Evolutionary conservation across 2,329 filamentous ascomycete genomes (phyloP).

Genomic region (Neopestalotiopsis sp.): DNA sequence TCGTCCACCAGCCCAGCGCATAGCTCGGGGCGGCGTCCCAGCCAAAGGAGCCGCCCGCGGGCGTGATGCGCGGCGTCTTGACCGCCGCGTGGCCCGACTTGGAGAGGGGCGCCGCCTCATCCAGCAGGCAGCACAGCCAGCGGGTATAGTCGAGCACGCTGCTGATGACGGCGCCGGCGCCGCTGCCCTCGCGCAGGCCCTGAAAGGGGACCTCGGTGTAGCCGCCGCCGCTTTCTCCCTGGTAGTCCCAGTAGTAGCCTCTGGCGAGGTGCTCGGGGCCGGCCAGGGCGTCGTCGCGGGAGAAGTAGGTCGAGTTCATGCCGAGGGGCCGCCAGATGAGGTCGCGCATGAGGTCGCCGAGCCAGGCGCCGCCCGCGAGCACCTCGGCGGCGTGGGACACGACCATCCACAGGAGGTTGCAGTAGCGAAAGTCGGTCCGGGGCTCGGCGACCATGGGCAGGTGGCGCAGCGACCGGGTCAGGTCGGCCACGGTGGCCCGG

Average conservation of each 20-base stretch:
- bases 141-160: slow-evolving; percentile 55
- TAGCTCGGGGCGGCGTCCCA: slow-evolving; percentile 44
- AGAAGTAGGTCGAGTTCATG: slow-evolving; percentile 48
- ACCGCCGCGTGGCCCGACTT: slow-evolving; percentile 38
- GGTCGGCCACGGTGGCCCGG: slow-evolving; percentile 40
- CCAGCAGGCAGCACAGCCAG: slow-evolving; percentile 56
- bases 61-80: slow-evolving; percentile 38
- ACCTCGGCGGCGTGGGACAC: slow-evolving; percentile 52
- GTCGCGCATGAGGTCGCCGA: slow-evolving; percentile 46
- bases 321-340: slow-evolving; percentile 49
- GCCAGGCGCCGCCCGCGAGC: slow-evolving; percentile 40
- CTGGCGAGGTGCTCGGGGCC: slow-evolving; percentile 42
- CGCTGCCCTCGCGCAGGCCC: slow-evolving; percentile 38
- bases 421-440: slow-evolving; percentile 53
- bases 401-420: slow-evolving; percentile 58
- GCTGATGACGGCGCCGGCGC: slow-evolving; percentile 49
- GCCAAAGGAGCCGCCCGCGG: slow-evolving; percentile 22
- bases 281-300: slow-evolving; percentile 35
- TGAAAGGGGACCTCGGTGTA: slow-evolving; percentile 34
- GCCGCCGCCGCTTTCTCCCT: slow-evolving; percentile 6
- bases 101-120: slow-evolving; percentile 41
- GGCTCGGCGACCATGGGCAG: slow-evolving; percentile 50
- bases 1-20: slow-evolving; percentile 45
- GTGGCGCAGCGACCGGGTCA: slow-evolving; percentile 47
- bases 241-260: slow-evolving; percentile 47